Evolutionary conservation across 176 grass and related monocot genomes (phyloP), one percentile per base, ranked within the genome.

Genomic region (Elymus sibiricus): DNA sequence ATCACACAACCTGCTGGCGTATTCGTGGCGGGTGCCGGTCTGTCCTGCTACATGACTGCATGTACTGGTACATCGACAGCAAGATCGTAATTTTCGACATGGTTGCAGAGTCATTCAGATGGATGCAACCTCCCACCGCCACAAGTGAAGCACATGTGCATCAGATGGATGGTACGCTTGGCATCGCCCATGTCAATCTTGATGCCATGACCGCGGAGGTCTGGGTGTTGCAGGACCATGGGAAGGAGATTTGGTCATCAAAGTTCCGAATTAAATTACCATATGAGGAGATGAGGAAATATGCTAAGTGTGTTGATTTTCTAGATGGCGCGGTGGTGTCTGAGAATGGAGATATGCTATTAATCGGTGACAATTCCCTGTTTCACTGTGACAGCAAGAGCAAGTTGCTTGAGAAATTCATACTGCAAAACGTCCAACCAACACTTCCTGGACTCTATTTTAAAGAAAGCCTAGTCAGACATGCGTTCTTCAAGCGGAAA

Each of bases 381-480:
- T 62, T 85, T 28, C 72, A 66, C 29, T 9, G 2, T 55, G 83
- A 85, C 28, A 66, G 60, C 61, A 78, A 67, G 61, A 43, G 83
- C 43, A 78, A 28, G 10, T 51, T 85, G 62, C 29, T 78, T 61
- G 19, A 67, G 6, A 77, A 22, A 26, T 68, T 66, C 42, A 5
- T 2, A 15, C 9, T 7, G 6, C 2, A 32, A 3, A 32, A 32
- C 31, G 31, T 32, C 31, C 1, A 42, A 9, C 39, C 42, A 38
- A 0, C 8, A 12, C 9, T 37, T 24, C 8, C 2, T 27, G 11
- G 8, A 11, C 9, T 53, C 24, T 12, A 40, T 32, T 77, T 55
- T 29, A 67, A 77, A 55, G 61, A 77, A 67, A 85, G 73, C 44
- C 72, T 85, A 55, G 21, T 67, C 10, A 67, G 9, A 8, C 83